Evolutionary conservation across 495 filamentous ascomycete genomes (phyloP), one percentile per base, ranked within the genome.

Genomic region (Neurospora sp.): DNA sequence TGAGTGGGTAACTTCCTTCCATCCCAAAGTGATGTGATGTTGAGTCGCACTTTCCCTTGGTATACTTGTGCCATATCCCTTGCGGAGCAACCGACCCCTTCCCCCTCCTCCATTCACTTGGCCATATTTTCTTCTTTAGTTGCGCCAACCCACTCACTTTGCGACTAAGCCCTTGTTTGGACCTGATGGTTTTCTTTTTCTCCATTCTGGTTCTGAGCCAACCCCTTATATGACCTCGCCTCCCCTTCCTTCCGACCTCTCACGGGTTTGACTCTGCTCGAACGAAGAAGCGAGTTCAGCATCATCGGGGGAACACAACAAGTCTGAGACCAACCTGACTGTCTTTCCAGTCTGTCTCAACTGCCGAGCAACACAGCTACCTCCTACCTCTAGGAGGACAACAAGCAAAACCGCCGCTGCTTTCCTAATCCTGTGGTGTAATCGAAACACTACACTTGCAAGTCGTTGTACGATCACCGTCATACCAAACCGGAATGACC

Each of bases 391-490:
- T 35, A 35, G 53, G 53, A 35, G 53, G 53, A 35, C 53, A 5
- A 35, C 14, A 65, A 65, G 27, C 53, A 59, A 71, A 39, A 39
- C 71, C 27, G 39, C 69, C 46, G 44, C 70, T 22, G 70, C 35
- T 69, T 37, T 44, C 37, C 46, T 68, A 12, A 22, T n/a, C 53
- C 73, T 76, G 73, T 39, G 4, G 73, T 74, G 73, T 73, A 69
- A 76, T 73, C 48, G 41, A 20, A 46, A 68, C 72, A 65, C 53
- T 35, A 65, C 42, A 37, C 38, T 27, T 73, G 18, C 69, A 61
- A 39, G 44, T 53, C 69, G 69, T 41, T 70, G 74, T 73, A 74
- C 70, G 69, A 68, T 70, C 31, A 40, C 42, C 61, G 74, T 76
- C 46, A 37, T 31, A 73, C 72, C 70, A 35, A 70, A 39, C 20